phyloP scores from a whole-genome alignment of 352 stramenopile species.

The Globisporangium carolinianum region DNA sequence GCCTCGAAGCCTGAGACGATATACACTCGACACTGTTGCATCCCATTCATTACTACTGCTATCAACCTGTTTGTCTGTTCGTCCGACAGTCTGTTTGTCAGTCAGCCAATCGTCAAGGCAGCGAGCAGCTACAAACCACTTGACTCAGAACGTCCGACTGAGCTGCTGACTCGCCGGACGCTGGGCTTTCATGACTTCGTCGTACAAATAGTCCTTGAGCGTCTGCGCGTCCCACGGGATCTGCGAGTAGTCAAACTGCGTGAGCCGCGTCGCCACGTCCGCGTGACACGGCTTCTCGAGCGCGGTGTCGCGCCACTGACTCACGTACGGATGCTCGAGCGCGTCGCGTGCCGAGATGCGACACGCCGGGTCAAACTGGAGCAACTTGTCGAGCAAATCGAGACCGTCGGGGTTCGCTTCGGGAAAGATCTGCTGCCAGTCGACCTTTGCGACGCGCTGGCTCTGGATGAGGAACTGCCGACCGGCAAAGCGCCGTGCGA shows the following conservation, averaged over 20 bases:
- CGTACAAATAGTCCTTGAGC: constrained; percentile 74
- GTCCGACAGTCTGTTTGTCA: not conserved
- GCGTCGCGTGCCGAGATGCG: constrained; percentile 83
- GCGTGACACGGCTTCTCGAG: constrained; percentile 50
- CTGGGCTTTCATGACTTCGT: constrained; percentile 78
- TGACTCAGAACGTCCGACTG: not conserved
- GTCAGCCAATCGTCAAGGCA: not conserved
- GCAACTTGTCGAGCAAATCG: constrained; percentile 79
- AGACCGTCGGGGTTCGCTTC: constrained; percentile 82
- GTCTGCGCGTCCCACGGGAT: constrained; percentile 61
- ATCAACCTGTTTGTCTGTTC: not conserved
- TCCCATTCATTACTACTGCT: not conserved
- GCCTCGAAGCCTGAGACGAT: not conserved
- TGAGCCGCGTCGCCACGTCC: constrained; percentile 47
- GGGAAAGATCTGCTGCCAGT: constrained; percentile 72
- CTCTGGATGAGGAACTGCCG: constrained; percentile 78
- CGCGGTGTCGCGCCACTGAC: constrained; percentile 60
- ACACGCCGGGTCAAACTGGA: constrained; percentile 84
- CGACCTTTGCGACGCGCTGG: constrained; percentile 59
- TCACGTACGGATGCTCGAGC: constrained; percentile 88
- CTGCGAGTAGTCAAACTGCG: constrained; percentile 71
- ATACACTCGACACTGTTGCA: not conserved
- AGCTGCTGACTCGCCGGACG: constrained; percentile 2
- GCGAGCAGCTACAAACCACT: not conserved
- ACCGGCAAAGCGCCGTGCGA: constrained; percentile 71